Evolutionary conservation across 257 asterid genomes (phyloP).

Genomic region (Solanum bulbocastanum): DNA sequence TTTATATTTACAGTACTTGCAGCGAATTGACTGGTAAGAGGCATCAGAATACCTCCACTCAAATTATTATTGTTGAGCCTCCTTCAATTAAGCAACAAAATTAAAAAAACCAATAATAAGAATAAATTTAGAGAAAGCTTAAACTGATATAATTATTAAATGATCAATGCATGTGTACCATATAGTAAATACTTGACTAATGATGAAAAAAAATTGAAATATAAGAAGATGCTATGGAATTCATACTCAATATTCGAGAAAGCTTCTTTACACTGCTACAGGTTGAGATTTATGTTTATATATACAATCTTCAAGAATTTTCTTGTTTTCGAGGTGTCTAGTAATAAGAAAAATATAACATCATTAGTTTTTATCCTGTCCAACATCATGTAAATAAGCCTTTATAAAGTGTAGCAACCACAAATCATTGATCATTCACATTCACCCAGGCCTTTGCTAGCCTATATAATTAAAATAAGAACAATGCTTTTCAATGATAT

Average conservation of each 20-base stretch:
- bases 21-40: no score
- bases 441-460: not conserved
- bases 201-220: not conserved
- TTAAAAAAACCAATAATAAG: not conserved
- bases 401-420: not conserved
- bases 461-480: not conserved
- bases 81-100: constrained; percentile 21
- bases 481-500: not conserved
- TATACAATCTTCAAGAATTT: not conserved
- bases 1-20: no score
- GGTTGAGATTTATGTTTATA: not conserved
- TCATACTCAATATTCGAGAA: not conserved
- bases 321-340: not conserved
- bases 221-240: not conserved
- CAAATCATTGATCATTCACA: not conserved
- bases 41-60: constrained; percentile 49
- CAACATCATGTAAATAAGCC: not conserved
- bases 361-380: not conserved
- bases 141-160: not conserved
- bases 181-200: not conserved
- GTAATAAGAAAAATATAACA: not conserved
- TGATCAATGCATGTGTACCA: not conserved
- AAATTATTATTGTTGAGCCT: constrained; percentile 87
- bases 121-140: not conserved
- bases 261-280: not conserved